Base-by-base conservation (phyloP, 495 filamentous ascomycete species). In the Cenococcum geophilum region DNA sequence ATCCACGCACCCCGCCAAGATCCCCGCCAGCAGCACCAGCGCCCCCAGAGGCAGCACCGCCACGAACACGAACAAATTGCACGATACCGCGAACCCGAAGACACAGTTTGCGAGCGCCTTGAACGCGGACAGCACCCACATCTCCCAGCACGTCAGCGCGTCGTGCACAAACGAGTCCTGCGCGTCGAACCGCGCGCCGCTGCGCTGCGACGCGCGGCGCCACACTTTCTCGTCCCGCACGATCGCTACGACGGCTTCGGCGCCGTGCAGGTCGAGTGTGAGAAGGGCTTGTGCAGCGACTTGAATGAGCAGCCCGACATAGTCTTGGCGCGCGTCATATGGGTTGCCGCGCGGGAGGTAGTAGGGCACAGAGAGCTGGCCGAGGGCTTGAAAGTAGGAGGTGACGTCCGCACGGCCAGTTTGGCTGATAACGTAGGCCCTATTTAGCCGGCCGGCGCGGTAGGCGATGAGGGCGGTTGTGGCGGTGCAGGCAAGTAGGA, bases 61-160 rank as follows among this genome's bases (percentile, higher is more conserved):
- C 40, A 59, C 51, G 27, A 49, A 42, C 20, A 45, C 52, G 35
- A 51, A 47, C 20, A 35, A 5, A 18, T 60, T 35, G 21, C 22
- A 23, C 16, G 45, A 36, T 23, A 70, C 14, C 23, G 66, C 64
- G 12, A 77, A 65, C 60, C 78, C 77, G 56, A 80, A 76, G 1
- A 78, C 54, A 77, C 79, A 80, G 66, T 80, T 77, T 9, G 76
- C 63, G 34, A 72, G 59, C 0, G 76, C 65, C 58, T 81, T 81
- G 54, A 76, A 57, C 42, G 64, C 54, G 54, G 78, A 75, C 35
- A 80, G 70, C n/a, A 70, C 55, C 42, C 76, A 54, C 2, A 72
- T 76, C 62, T 77, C 70, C 78, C 78, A 80, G 21, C 68, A 71
- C 0, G 66, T 72, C 51, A 71, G 70, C 10, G 75, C 77, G 4